phyloP scores from a whole-genome alignment of 179 eudicot genomes.

The Beta macrorhiza region DNA sequence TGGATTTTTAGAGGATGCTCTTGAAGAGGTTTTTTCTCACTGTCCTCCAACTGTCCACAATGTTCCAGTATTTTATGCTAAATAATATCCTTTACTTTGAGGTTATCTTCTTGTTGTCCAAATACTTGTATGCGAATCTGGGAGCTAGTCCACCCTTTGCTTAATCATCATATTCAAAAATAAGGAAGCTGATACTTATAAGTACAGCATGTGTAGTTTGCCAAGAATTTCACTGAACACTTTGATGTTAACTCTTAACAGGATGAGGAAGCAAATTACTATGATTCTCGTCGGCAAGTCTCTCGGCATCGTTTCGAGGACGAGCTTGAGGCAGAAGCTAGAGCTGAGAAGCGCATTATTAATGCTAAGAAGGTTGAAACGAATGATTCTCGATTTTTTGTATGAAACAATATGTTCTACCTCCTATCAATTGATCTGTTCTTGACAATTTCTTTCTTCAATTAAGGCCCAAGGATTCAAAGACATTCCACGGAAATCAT shows the following conservation, averaged over 20 bases:
- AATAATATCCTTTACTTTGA: not conserved
- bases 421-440: not conserved
- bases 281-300: slow-evolving; percentile 68
- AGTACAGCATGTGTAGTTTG: not conserved
- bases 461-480: slow-evolving; percentile 53
- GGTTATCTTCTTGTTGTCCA: slow-evolving; percentile 9
- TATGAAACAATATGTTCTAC: not conserved
- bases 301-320: slow-evolving; percentile 75
- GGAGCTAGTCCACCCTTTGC: not conserved
- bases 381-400: not conserved
- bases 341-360: slow-evolving; percentile 86
- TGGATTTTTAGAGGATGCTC: slow-evolving; percentile 95
- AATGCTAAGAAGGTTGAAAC: slow-evolving; percentile 76
- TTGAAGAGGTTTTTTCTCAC: slow-evolving; percentile 64
- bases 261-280: slow-evolving; percentile 81
- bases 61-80: not conserved
- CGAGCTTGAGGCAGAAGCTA: slow-evolving; percentile 89
- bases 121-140: not conserved
- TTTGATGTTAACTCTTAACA: slow-evolving; percentile 25
- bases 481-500: slow-evolving; percentile 63
- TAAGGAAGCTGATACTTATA: not conserved
- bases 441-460: not conserved
- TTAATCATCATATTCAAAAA: not conserved
- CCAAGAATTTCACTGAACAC: not conserved
- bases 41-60: not conserved